Base-by-base conservation (phyloP, 2,329 filamentous ascomycete genomes). In the Aspergillus oerlinghausenensis region DNA sequence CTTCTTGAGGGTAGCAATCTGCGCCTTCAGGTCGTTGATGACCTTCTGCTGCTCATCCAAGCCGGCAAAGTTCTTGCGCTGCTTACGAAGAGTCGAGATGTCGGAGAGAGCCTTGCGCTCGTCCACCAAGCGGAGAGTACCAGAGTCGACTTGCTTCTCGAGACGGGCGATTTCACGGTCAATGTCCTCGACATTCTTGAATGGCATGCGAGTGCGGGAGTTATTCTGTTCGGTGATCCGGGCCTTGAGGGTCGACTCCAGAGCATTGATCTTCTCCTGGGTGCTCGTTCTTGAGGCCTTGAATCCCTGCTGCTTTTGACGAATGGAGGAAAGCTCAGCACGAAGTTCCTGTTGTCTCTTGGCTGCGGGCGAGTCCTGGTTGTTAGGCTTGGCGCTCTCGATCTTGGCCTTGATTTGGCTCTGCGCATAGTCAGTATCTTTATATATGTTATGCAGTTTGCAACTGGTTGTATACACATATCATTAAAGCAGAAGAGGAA, bases 81-180 rank as follows among this genome's bases (percentile, higher is more conserved):
- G 84, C 81, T 95, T 96, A 75, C 89, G 88, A 64, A 97, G 80
- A 73, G 79, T 88, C 50, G 88, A 89, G 67, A 96, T 88, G 68
- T 97, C 91, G 51, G 84, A 79, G 21, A 97, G 82, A 8, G 90
- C 87, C 84, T 97, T 97, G 82, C 91, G 95, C 84, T 97, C 94
- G 67, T 99, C 94, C 10, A 97, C 94, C 52, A 99, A 81, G 79
- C 92, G 96, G 88, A 99, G 92, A 73, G 84, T 88, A 63, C 93
- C 93, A 38, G 86, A 84, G 74, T 96, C 90, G 66, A 97, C 92
- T 73, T 93, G 84, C 76, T 88, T 88, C 64, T 96, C 90, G 54
- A 97, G 85, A 52, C 82, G 81, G 58, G 84, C 83, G 67, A 97
- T 94, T 76, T 94, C 86, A 61, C 82, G 82, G 74, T 97, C 91